Evolutionary conservation across 2,329 filamentous ascomycete species (phyloP).

Genomic region (Venturia asperata): DNA sequence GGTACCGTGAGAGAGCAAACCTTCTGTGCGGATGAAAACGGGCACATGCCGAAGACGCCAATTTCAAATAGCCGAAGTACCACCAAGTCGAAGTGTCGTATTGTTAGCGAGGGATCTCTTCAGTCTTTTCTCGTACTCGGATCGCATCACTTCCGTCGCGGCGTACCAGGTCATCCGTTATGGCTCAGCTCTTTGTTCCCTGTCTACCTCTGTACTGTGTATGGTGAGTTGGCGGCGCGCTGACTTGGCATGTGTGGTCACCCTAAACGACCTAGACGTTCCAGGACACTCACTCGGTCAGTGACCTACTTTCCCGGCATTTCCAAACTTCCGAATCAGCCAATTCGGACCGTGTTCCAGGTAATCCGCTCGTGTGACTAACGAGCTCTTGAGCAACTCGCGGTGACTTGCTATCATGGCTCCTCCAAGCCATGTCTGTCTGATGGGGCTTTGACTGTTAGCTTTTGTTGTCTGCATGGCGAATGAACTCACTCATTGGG

Average conservation of each 20-base stretch:
- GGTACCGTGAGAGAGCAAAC: not conserved
- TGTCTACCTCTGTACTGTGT: too few relatives aligned
- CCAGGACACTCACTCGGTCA: not conserved
- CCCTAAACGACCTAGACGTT: too few relatives aligned
- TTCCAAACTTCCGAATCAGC: slow-evolving; percentile 16
- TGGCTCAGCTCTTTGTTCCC: too few relatives aligned
- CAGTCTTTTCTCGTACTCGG: too few relatives aligned
- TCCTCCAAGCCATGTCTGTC: slow-evolving; percentile 80
- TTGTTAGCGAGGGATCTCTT: too few relatives aligned
- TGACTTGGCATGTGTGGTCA: too few relatives aligned
- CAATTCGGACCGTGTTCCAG: slow-evolving; percentile 62
- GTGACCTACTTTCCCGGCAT: not conserved
- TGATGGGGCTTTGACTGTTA: slow-evolving; percentile 48
- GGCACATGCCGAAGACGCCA: not conserved
- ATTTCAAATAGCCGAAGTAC: too few relatives aligned
- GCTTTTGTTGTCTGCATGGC: not conserved
- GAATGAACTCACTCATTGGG: slow-evolving; percentile 33
- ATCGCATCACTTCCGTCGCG: too few relatives aligned
- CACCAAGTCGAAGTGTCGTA: too few relatives aligned
- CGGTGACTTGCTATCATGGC: slow-evolving; percentile 65
- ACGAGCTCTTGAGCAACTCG: slow-evolving; percentile 55
- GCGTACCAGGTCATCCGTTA: too few relatives aligned
- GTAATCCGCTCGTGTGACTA: slow-evolving; percentile 85
- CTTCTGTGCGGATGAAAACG: too few relatives aligned
- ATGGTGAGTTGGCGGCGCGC: too few relatives aligned